A percentile compares a stretch with the other conserved stretches of the same genome.
phyloP scores from a whole-genome alignment of 2,329 filamentous ascomycete genomes.

The Scytalidium lignicola region DNA sequence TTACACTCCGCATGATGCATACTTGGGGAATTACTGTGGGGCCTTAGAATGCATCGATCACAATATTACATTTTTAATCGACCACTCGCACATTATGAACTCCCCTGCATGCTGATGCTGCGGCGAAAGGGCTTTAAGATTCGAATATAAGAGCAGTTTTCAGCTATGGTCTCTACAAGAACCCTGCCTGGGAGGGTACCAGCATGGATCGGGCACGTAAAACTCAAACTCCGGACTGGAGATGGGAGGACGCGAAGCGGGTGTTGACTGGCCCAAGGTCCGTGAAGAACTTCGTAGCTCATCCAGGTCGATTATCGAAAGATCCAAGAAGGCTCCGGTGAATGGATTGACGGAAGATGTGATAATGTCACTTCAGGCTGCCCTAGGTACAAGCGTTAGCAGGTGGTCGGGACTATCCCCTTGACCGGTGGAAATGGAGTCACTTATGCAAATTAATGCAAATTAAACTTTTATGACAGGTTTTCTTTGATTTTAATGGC shows the following conservation, averaged over 20 bases:
- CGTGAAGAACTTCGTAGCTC: slow-evolving; percentile 5
- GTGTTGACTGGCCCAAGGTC: slow-evolving; percentile 14
- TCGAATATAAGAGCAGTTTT: slow-evolving; percentile 4
- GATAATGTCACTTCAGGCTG: background rate
- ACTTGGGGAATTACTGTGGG: slow-evolving; percentile 6
- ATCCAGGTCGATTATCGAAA: slow-evolving; percentile 10
- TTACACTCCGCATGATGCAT: slow-evolving; percentile 8
- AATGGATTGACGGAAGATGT: background rate
- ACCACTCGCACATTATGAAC: slow-evolving; percentile 9
- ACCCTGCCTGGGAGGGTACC: slow-evolving; percentile 1
- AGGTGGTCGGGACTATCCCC: too few relatives aligned
- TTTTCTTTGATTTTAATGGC: too few relatives aligned
- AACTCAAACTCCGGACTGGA: background rate
- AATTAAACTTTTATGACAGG: too few relatives aligned
- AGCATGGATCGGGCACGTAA: background rate
- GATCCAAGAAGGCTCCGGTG: background rate
- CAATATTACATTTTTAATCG: slow-evolving; percentile 5
- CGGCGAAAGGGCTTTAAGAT: slow-evolving; percentile 6
- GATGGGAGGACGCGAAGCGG: background rate
- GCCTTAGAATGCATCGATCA: slow-evolving; percentile 5
- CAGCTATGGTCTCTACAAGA: slow-evolving; percentile 7
- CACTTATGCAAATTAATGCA: too few relatives aligned
- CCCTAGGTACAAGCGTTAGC: too few relatives aligned
- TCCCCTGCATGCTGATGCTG: slow-evolving; percentile 3
- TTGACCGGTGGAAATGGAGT: too few relatives aligned